These are phyloP conservation scores for Quercus glauca DNA, from an alignment of 306 rosid species.

Conservation along the genomic window DNA sequence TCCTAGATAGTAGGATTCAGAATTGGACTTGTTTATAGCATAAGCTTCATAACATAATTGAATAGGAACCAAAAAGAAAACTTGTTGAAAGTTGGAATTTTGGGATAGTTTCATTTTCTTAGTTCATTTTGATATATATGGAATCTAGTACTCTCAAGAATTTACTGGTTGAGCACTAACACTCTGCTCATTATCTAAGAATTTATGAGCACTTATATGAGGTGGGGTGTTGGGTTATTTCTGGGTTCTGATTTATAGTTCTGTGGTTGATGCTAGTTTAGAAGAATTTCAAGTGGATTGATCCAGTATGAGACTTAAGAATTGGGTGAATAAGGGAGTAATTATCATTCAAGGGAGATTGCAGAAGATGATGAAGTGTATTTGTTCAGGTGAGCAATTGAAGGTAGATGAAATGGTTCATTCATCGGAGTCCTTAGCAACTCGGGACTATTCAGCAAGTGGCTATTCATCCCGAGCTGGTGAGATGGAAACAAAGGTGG, in stretches of 20 bases:
- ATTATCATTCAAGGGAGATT: slow-evolving; percentile 37
- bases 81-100: slow-evolving; percentile 5
- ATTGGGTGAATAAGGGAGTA: slow-evolving; percentile 40
- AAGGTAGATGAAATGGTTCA: slow-evolving; percentile 48
- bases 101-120: slow-evolving; percentile 1
- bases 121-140: neutral
- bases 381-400: slow-evolving; percentile 65
- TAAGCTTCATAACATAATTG: neutral
- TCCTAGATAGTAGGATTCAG: slow-evolving; percentile 6
- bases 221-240: neutral
- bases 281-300: slow-evolving; percentile 43
- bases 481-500: slow-evolving; percentile 61
- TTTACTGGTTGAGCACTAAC: neutral
- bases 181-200: neutral
- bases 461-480: slow-evolving; percentile 76
- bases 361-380: slow-evolving; percentile 70
- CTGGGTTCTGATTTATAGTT: neutral
- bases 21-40: neutral
- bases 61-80: neutral
- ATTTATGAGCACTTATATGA: neutral
- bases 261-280: slow-evolving; percentile 26
- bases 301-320: slow-evolving; percentile 56
- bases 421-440: slow-evolving; percentile 89
- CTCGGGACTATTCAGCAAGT: slow-evolving; percentile 92
- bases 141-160: neutral